phyloP scores from a whole-genome alignment of 768 basidiomycete species.

The Hypsizygus marmoreus region DNA sequence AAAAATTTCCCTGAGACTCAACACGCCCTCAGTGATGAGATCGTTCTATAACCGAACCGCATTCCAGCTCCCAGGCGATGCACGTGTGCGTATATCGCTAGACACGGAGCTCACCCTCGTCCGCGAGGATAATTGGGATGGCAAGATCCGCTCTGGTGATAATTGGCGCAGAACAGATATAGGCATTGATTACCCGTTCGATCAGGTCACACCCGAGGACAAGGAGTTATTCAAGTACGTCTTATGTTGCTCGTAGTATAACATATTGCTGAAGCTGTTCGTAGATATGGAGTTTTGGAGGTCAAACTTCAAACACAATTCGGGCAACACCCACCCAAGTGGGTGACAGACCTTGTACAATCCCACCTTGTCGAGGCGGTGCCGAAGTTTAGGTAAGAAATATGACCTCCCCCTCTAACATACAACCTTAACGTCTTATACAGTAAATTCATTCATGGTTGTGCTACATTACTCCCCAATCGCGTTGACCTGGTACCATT shows the following conservation, averaged over 20 bases:
- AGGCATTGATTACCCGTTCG: conserved; percentile 90
- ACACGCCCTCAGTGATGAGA: conserved; percentile 68
- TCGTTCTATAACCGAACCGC: conserved; percentile 99
- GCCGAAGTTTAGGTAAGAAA: conserved; percentile 86
- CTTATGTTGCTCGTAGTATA: background rate
- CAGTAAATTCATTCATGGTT: conserved; percentile 96
- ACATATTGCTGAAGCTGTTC: background rate
- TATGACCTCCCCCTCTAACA: background rate
- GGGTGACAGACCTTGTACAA: conserved; percentile 95
- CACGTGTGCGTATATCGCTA: conserved; percentile 96
- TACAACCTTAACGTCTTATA: conserved; percentile 3
- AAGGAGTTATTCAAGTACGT: conserved; percentile 88
- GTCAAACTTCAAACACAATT: conserved; percentile 97
- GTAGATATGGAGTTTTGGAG: conserved; percentile 88
- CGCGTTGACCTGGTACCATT: conserved; percentile 97
- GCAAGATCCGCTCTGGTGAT: conserved; percentile 65
- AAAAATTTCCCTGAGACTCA: background rate
- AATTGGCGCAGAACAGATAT: conserved; percentile 97
- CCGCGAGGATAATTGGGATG: conserved; percentile 98
- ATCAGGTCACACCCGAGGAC: conserved; percentile 71
- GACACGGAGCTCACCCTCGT: conserved; percentile 95
- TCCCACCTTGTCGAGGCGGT: conserved; percentile 96
- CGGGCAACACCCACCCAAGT: conserved; percentile 93
- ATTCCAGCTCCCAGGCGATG: conserved; percentile 98
- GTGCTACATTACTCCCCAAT: conserved; percentile 87